A percentile compares a stretch with the other conserved stretches of the same genome.
Conservation (phyloP, 2,329 filamentous ascomycete genomes). For the Aplosporella prunicola region DNA sequence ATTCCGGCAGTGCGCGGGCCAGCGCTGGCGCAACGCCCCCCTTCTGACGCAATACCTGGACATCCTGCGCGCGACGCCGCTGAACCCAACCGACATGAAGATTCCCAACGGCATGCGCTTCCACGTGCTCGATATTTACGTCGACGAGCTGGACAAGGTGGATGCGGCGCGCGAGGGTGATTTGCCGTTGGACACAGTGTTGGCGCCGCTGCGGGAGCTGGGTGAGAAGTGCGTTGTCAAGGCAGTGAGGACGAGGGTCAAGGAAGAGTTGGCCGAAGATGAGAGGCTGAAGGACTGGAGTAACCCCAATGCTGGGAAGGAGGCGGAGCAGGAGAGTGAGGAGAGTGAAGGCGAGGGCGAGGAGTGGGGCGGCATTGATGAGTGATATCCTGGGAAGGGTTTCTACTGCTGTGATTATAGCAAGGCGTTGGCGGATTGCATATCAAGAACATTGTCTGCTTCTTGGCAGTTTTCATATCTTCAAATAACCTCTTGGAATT, state of each 20-base stretch:
- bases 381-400: constrained; percentile 33
- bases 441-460: no score
- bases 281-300: constrained; percentile 58
- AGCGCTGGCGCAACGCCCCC: constrained; percentile 29
- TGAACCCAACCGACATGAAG: constrained; percentile 41
- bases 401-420: constrained; percentile 16
- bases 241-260: constrained; percentile 59
- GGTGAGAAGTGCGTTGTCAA: constrained; percentile 54
- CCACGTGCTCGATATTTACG: constrained; percentile 82
- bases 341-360: constrained; percentile 39
- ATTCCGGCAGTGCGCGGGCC: constrained; percentile 42
- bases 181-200: constrained; percentile 39
- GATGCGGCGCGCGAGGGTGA: constrained; percentile 38
- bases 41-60: constrained; percentile 36
- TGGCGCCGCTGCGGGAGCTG: constrained; percentile 48
- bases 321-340: constrained; percentile 31
- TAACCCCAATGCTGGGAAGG: constrained; percentile 15
- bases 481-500: no score
- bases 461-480: no score
- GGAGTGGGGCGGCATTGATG: constrained; percentile 61
- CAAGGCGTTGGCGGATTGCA: constrained; percentile 21
- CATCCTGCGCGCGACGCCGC: constrained; percentile 38
- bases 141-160: constrained; percentile 76
- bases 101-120: constrained; percentile 77
- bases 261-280: constrained; percentile 61